phyloP scores from a whole-genome alignment of 176 grass and related monocot genomes.

The Oryza glumipatula region DNA sequence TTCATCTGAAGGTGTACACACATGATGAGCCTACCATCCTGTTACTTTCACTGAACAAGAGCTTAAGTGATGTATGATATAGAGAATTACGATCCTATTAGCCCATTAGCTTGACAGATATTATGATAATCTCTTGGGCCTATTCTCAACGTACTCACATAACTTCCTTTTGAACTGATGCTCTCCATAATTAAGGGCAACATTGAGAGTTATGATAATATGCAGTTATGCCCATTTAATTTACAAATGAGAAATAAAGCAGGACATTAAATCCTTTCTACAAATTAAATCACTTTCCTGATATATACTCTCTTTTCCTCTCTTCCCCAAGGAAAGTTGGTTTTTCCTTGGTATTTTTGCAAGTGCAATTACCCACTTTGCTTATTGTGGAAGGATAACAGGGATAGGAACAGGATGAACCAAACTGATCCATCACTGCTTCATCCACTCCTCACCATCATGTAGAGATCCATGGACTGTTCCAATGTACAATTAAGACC shows the following conservation, averaged over 20 bases:
- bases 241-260: conserved; percentile 16
- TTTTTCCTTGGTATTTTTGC: neutral
- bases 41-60: no score
- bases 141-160: neutral
- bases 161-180: neutral
- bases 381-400: neutral
- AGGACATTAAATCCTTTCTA: neutral
- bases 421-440: neutral
- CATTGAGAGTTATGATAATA: conserved; percentile 9
- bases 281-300: neutral
- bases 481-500: neutral
- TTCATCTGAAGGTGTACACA: no score
- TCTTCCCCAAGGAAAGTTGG: neutral
- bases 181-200: conserved; percentile 6
- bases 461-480: neutral
- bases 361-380: conserved; percentile 4
- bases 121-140: neutral
- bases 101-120: neutral
- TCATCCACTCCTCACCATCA: neutral
- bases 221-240: neutral
- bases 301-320: neutral
- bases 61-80: neutral
- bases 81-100: neutral
- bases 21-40: no score
- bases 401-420: neutral